Percentiles rank a stretch among this genome's conserved stretches.
Conservation (phyloP, 345 rosid species). For the Linum usitatissimum region DNA sequence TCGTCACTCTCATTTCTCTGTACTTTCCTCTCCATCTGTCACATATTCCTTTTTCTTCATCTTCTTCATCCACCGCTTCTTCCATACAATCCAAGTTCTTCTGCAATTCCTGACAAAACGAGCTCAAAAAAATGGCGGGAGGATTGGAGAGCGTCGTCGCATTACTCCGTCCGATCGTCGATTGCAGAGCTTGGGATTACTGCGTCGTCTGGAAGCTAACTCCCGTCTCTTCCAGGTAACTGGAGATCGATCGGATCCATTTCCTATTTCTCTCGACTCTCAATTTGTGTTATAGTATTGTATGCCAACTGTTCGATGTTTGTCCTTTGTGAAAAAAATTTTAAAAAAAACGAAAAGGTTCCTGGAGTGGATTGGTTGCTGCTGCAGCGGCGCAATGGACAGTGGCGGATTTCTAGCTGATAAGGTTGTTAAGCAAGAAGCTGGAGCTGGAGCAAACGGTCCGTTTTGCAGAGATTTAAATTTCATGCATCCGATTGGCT, state of each 20-base stretch:
- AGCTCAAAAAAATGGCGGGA: conserved; percentile 15
- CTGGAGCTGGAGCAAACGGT: conserved; percentile 14
- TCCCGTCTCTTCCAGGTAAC: conserved; percentile 67
- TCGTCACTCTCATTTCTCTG: background rate
- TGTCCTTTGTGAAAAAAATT: background rate
- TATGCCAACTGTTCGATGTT: background rate
- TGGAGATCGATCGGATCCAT: background rate
- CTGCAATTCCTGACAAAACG: background rate
- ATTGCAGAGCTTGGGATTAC: conserved; percentile 59
- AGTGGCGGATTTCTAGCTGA: conserved; percentile 3
- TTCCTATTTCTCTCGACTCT: background rate
- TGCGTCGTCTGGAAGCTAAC: conserved; percentile 78
- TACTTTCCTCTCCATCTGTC: background rate
- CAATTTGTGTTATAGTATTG: background rate
- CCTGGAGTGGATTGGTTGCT: conserved; percentile 72
- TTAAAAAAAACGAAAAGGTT: conserved; percentile 42
- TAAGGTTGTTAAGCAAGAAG: conserved; percentile 28
- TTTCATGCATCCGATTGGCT: conserved; percentile 31
- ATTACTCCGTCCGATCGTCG: conserved; percentile 70
- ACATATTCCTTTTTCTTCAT: background rate
- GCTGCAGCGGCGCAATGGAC: conserved; percentile 35
- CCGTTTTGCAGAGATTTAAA: conserved; percentile 50
- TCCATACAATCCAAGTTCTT: background rate
- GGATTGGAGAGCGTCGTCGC: conserved; percentile 37
- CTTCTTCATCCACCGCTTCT: background rate